Percentiles rank a stretch among this genome's conserved stretches.
Conservation (phyloP, 106 monocot genomes). For the Platanthera zijinensis region DNA sequence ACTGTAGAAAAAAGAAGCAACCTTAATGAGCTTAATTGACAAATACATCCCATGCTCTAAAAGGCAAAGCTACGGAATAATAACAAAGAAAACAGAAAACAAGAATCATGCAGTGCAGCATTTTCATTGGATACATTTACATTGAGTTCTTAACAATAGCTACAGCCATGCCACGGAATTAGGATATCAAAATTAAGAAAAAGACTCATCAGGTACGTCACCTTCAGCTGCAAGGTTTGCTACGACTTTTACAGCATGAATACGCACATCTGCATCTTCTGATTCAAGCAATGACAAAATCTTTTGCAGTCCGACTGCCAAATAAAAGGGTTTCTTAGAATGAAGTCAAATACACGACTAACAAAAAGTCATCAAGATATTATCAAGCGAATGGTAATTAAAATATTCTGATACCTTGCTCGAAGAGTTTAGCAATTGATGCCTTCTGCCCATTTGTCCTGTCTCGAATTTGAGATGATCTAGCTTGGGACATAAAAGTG, state of each 20-base stretch:
- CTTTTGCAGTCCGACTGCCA: slow-evolving; percentile 94
- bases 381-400: not conserved
- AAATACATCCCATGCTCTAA: too few relatives aligned
- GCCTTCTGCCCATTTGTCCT: slow-evolving; percentile 74
- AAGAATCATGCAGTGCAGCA: too few relatives aligned
- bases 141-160: not conserved
- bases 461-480: slow-evolving; percentile 51
- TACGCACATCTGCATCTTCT: slow-evolving; percentile 85
- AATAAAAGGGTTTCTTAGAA: not conserved
- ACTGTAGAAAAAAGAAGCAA: too few relatives aligned
- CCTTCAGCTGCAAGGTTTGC: slow-evolving; percentile 99
- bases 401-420: slow-evolving; percentile 46
- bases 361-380: not conserved
- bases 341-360: not conserved
- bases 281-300: slow-evolving; percentile 95
- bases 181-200: not conserved
- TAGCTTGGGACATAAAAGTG: slow-evolving; percentile 68
- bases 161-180: not conserved
- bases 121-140: not conserved
- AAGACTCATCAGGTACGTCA: slow-evolving; percentile 10
- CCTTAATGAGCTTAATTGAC: too few relatives aligned
- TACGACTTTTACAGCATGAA: slow-evolving; percentile 99
- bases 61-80: too few relatives aligned
- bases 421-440: slow-evolving; percentile 86
- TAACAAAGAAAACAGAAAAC: too few relatives aligned